Conservation (phyloP, 2,329 filamentous ascomycete genomes). For the Paecilomyces niveus region DNA sequence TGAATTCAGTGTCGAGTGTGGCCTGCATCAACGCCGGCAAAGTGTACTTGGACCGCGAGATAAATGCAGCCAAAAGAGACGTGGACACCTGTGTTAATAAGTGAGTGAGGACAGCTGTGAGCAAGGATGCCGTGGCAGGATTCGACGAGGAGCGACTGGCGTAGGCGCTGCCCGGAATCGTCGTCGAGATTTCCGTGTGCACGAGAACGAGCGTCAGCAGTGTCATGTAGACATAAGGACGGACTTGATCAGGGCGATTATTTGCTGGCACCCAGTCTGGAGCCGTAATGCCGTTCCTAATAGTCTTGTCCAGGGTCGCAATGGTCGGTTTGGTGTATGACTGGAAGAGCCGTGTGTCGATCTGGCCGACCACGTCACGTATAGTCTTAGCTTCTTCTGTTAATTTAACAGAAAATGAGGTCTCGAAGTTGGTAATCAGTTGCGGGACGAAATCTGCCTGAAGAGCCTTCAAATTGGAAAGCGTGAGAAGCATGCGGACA, state of each 20-base stretch:
- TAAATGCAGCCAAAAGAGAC: conserved; percentile 77
- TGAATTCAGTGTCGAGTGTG: conserved; percentile 93
- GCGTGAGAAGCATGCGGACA: conserved; percentile 84
- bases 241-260: conserved; percentile 62
- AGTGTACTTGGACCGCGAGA: conserved; percentile 58
- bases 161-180: conserved; percentile 61
- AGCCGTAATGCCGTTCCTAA: conserved; percentile 64
- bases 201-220: conserved; percentile 82
- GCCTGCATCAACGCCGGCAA: conserved; percentile 89
- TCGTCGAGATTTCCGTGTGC: conserved; percentile 82
- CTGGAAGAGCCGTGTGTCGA: conserved; percentile 84
- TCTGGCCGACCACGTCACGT: conserved; percentile 80
- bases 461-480: conserved; percentile 83
- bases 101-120: conserved; percentile 73
- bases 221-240: conserved; percentile 81
- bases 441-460: conserved; percentile 75
- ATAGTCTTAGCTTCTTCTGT: conserved; percentile 92
- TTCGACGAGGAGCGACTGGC: conserved; percentile 67
- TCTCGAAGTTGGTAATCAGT: conserved; percentile 89
- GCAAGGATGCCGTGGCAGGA: conserved; percentile 52
- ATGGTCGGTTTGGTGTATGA: conserved; percentile 80
- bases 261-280: conserved; percentile 62
- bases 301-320: conserved; percentile 59
- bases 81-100: conserved; percentile 74
- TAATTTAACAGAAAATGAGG: conserved; percentile 85